Conservation (phyloP, 2,329 filamentous ascomycete genomes). For the Aureobasidium sp. region DNA sequence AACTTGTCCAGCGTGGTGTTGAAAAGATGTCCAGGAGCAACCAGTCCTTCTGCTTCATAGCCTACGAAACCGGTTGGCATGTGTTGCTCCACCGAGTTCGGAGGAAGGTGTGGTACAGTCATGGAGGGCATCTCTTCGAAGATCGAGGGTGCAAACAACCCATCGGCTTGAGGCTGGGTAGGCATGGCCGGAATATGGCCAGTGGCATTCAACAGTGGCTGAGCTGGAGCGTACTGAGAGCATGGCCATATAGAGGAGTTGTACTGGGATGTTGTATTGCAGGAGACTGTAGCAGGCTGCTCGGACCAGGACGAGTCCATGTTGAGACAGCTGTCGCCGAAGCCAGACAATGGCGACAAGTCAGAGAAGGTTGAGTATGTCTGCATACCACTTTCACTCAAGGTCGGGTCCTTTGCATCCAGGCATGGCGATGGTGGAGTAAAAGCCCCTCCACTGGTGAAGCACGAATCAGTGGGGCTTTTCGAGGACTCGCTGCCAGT, state of each 20-base stretch:
- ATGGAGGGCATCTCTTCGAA: background rate
- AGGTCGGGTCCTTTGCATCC: background rate
- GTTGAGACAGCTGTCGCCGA: background rate
- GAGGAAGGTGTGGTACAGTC: background rate
- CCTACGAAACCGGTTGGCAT: background rate
- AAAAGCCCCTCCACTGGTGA: background rate
- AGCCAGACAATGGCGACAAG: background rate
- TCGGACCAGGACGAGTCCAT: background rate
- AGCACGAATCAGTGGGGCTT: background rate
- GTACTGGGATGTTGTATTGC: background rate
- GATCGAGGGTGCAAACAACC: background rate
- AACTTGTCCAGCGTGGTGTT: constrained; percentile 1
- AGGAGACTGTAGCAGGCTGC: background rate
- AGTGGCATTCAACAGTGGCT: background rate
- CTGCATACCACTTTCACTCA: background rate
- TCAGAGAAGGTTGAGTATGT: background rate
- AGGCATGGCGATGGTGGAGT: background rate
- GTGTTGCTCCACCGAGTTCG: background rate
- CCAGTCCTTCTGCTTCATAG: constrained; percentile 2
- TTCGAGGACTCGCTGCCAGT: background rate
- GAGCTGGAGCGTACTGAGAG: background rate
- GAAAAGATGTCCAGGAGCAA: constrained; percentile 4
- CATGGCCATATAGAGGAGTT: background rate
- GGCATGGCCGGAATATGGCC: background rate
- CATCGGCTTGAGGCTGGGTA: background rate